Evolutionary conservation across 2,329 filamentous ascomycete genomes (phyloP), one percentile per base, ranked within the genome.

Genomic region (Meredithiella fracta): DNA sequence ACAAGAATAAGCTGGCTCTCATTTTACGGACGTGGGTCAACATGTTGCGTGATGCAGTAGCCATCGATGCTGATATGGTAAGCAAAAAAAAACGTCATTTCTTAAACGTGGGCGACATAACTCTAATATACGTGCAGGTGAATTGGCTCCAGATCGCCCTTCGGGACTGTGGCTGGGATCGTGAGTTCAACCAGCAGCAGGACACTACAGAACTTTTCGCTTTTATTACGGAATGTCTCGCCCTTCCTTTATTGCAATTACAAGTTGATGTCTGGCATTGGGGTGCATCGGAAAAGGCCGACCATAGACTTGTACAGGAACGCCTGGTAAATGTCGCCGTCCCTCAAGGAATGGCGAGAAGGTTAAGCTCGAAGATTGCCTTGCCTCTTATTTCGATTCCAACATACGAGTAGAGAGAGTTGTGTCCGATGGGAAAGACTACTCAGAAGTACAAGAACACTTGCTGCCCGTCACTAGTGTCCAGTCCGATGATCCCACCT

Each of bases 211-310:
- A 98, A 68, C 90, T 90, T 1, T 97, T 97, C 65, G 86, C 83
- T 0, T 96, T 96, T 66, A 89, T 98, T 60, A 95, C 91, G 0
- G 90, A 89, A 61, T 88, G 84, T 22, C 75, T 98, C 20, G 83
- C 94, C 62, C 69, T 97, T 15, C 92, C 92, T 5, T 74, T 97
- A 1, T 76, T 97, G 25, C 90, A 90, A 0, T 70, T 97, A 38
- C 94, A 95, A 65, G 91, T 96, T 72, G 90, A 97, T 65, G 81
- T 97, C 14, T 96, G 91, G 62, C 92, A 96, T 64, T 86, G 88
- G 23, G 92, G 91, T 14, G 88, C 86, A 64, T 84, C 86, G 60
- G 83, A 85, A 52, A 79, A 80, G 42, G 89, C 94, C 61, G 92
- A 98, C 64, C 91, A 97, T 72, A 95, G 94, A 65, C 87, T 95